Evolutionary conservation across 2,329 filamentous ascomycete species (phyloP).

Genomic region (Calycina herbarum): DNA sequence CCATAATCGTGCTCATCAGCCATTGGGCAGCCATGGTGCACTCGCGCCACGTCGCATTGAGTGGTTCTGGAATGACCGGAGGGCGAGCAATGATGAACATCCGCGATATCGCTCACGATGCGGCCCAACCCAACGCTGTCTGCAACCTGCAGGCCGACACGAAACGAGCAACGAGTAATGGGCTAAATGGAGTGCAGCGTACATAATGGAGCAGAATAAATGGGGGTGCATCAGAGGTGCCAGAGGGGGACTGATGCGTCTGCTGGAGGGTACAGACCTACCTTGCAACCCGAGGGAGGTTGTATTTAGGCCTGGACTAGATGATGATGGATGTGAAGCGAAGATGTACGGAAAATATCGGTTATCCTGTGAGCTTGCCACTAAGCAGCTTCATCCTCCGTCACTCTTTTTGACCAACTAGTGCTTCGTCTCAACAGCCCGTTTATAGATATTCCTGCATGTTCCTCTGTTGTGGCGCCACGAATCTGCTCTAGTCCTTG

Average conservation of each 20-base stretch:
- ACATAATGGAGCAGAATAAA: neutral
- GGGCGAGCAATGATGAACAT: conserved; percentile 21
- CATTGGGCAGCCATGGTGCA: conserved; percentile 31
- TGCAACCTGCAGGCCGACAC: conserved; percentile 17
- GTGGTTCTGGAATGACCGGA: conserved; percentile 20
- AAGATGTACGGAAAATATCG: neutral
- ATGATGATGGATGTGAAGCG: neutral
- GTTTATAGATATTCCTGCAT: neutral
- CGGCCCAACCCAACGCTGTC: conserved; percentile 38
- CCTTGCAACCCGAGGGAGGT: neutral
- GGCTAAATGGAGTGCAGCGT: neutral
- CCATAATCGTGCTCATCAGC: conserved; percentile 32
- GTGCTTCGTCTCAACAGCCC: neutral
- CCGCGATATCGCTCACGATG: conserved; percentile 33
- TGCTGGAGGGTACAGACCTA: neutral
- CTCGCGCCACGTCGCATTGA: conserved; percentile 36
- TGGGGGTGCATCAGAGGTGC: neutral
- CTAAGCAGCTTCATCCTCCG: neutral
- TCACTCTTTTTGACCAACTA: neutral
- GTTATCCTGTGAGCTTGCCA: neutral
- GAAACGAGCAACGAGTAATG: conserved; percentile 2
- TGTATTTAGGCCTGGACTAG: neutral
- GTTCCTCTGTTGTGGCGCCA: neutral
- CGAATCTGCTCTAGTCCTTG: conserved; percentile 19
- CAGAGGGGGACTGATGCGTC: neutral